Conservation (phyloP, 1,139 yeast species). For the Insectozyma bohioensis region DNA sequence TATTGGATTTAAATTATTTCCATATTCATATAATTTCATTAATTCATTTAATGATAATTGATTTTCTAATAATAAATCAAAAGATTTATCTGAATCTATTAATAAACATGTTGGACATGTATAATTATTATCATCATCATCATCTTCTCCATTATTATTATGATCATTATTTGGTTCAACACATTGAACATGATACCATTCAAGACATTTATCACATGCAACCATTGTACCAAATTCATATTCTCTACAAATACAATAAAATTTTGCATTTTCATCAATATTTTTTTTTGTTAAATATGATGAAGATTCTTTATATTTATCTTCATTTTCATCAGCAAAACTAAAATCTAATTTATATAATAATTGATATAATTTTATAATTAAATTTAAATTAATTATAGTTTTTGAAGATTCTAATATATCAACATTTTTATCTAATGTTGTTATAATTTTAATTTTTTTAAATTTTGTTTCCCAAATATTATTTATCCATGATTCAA, state of each 20-base stretch:
- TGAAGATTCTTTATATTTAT: slow-evolving; percentile 32
- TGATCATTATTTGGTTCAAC: slow-evolving; percentile 32
- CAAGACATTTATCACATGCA: slow-evolving; percentile 75
- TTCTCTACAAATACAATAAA: slow-evolving; percentile 71
- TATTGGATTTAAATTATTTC: slow-evolving; percentile 32
- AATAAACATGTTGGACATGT: slow-evolving; percentile 67
- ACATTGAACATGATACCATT: slow-evolving; percentile 79
- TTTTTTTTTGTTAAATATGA: slow-evolving; percentile 21
- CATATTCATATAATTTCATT: slow-evolving; percentile 22
- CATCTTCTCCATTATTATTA: slow-evolving; percentile 30
- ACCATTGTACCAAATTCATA: slow-evolving; percentile 73
- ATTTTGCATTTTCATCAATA: slow-evolving; percentile 17
- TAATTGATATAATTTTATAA: slow-evolving; percentile 29
- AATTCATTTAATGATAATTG: slow-evolving; percentile 24
- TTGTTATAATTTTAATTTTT: slow-evolving; percentile 26
- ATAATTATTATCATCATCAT: slow-evolving; percentile 43
- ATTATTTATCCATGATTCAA: slow-evolving; percentile 44
- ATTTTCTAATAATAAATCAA: slow-evolving; percentile 18
- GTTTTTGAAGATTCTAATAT: slow-evolving; percentile 19
- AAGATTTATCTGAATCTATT: slow-evolving; percentile 19
- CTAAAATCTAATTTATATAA: slow-evolving; percentile 34
- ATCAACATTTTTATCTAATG: slow-evolving; percentile 21
- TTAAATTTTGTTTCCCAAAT: slow-evolving; percentile 30
- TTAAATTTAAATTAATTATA: slow-evolving; percentile 21
- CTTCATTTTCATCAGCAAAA: slow-evolving; percentile 44